Base-by-base conservation (phyloP, 306 rosid genomes). In the Datisca glomerata region DNA sequence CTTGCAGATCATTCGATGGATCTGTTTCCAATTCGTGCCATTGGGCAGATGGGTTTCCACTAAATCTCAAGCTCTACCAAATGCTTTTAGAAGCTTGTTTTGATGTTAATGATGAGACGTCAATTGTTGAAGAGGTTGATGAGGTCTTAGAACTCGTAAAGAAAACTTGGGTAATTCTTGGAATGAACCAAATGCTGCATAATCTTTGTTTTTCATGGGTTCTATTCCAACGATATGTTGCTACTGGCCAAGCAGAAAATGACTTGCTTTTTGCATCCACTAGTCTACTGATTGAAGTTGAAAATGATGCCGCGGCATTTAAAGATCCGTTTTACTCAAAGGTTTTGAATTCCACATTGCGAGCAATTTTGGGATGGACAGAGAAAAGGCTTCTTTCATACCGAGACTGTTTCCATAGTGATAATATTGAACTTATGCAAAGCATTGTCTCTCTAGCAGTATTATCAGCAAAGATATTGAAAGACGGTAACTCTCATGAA, bases 31-130 rank as follows among this genome's bases (percentile, higher is more conserved):
- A 78, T 33, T 56, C 66, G 7, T 83, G 86, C 54, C 98, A 80
- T 61, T 89, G 98, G 98, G 95, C 93, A 16, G 98, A 89, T 55
- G 98, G 98, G 55, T 66, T 65, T 66, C 98, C 95, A 2, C 51
- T 89, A 74, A 89, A 89, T 63, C 79, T 89, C 36, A 72, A 81
- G 82, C 83, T 84, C 48, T 89, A 89, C 61, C 93, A 80, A 66
- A 53, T 76, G 46, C 86, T 89, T 46, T 62, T 89, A 56, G 93
- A 80, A 59, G 76, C 86, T 17, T 89, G 95, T 66, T 89, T 89
- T 64, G 98, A 84, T 66, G 60, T 64, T 40, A 72, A 68, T 64
- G 86, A 74, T 20, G 77, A 73, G 54, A 68, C 71, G 7, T 59
- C 71, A 24, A 77, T 89, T 33, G 72, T 89, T 39, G 95, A 84